A percentile compares a stretch with the other conserved stretches of the same genome.
phyloP scores from a whole-genome alignment of 2,329 filamentous ascomycete species.

The Pseudogymnoascus sp. region DNA sequence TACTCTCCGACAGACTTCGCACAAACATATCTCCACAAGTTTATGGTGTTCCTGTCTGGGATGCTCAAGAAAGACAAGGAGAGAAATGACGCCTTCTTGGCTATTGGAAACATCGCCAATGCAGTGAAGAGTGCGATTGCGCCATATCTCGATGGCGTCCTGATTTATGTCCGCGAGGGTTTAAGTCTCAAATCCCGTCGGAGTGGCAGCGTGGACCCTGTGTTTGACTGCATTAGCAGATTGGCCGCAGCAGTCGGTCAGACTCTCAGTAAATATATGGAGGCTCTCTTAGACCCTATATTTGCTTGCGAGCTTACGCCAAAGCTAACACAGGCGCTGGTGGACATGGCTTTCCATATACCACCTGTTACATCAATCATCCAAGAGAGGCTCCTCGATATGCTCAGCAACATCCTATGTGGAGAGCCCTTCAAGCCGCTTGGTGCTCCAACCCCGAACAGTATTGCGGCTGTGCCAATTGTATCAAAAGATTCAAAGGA shows the following conservation, averaged over 20 bases:
- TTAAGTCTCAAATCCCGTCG: slow-evolving; percentile 65
- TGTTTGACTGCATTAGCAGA: slow-evolving; percentile 97
- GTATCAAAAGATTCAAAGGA: slow-evolving; percentile 84
- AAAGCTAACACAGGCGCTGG: slow-evolving; percentile 86
- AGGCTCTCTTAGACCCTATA: slow-evolving; percentile 87
- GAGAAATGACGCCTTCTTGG: slow-evolving; percentile 85
- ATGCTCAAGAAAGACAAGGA: slow-evolving; percentile 95
- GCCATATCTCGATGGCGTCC: slow-evolving; percentile 87
- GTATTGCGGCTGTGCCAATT: slow-evolving; percentile 70
- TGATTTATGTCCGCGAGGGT: slow-evolving; percentile 88
- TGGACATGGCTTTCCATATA: slow-evolving; percentile 98
- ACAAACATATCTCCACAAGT: slow-evolving; percentile 79
- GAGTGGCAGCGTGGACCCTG: slow-evolving; percentile 53
- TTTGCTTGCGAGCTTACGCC: slow-evolving; percentile 93
- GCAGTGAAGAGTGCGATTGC: slow-evolving; percentile 92
- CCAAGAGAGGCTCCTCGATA: slow-evolving; percentile 86
- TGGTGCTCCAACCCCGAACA: slow-evolving; percentile 77
- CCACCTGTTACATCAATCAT: slow-evolving; percentile 88
- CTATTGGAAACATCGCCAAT: slow-evolving; percentile 93
- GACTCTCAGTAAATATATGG: slow-evolving; percentile 96
- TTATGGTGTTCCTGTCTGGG: slow-evolving; percentile 91
- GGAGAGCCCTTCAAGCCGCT: slow-evolving; percentile 87
- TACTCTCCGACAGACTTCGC: slow-evolving; percentile 91
- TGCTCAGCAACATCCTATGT: slow-evolving; percentile 88
- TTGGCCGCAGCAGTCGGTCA: slow-evolving; percentile 91